Evolutionary conservation across 2,329 filamentous ascomycete species (phyloP).

Genomic region (Colletotrichum trifolii): DNA sequence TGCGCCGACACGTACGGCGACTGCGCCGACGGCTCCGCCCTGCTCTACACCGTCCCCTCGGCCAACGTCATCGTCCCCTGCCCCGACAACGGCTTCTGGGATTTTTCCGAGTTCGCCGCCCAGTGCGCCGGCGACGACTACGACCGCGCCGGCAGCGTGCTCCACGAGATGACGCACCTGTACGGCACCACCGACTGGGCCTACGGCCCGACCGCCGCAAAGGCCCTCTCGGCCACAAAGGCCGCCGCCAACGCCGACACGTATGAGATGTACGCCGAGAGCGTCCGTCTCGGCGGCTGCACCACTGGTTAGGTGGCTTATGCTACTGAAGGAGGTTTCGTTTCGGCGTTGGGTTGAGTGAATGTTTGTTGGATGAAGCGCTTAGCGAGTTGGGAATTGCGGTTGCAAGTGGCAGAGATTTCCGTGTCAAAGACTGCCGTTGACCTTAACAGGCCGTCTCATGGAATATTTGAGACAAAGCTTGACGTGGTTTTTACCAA

Average conservation of each 20-base stretch:
- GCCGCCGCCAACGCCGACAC: conserved; percentile 33
- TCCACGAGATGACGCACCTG: conserved; percentile 34
- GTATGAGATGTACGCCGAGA: conserved; percentile 36
- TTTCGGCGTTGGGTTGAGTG: too few relatives aligned
- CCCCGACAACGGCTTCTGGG: conserved; percentile 36
- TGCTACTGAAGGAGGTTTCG: too few relatives aligned
- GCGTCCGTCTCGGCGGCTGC: conserved; percentile 34
- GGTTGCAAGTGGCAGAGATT: too few relatives aligned
- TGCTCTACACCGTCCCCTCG: conserved; percentile 33
- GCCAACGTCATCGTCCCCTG: conserved; percentile 35
- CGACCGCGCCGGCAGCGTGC: conserved; percentile 29
- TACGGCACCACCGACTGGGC: conserved; percentile 29
- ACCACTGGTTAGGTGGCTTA: conserved; percentile 18
- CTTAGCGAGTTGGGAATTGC: too few relatives aligned
- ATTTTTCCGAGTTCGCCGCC: conserved; percentile 26
- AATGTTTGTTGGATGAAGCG: too few relatives aligned
- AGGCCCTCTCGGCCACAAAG: conserved; percentile 28
- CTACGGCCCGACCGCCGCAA: conserved; percentile 22
- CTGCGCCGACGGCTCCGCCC: conserved; percentile 28
- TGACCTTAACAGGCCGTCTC: too few relatives aligned
- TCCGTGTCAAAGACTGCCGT: too few relatives aligned
- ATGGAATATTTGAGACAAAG: too few relatives aligned
- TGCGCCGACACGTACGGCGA: conserved; percentile 31
- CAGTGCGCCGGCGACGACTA: conserved; percentile 31
- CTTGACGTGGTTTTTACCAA: rapidly evolving